Evolutionary conservation across 805 yeast genomes (phyloP).

Genomic region (Candida insectorum): DNA sequence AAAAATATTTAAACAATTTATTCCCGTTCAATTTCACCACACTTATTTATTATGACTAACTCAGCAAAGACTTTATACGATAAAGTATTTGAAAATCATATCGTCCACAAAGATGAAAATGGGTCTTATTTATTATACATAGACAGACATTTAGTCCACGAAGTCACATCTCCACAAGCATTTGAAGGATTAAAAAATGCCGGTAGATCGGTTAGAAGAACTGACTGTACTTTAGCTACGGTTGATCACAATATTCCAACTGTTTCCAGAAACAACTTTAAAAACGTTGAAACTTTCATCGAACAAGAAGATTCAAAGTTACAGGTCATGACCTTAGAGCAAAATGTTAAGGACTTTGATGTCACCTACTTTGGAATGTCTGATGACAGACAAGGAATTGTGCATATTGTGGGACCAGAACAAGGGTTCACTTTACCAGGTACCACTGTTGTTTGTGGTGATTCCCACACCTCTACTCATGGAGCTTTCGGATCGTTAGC

Average conservation of each 20-base stretch:
- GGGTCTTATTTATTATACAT: constrained; percentile 86
- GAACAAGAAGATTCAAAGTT: constrained; percentile 87
- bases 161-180: constrained; percentile 98
- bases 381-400: constrained; percentile 95
- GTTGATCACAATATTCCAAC: constrained; percentile 98
- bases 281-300: constrained; percentile 73
- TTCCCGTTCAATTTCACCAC: neutral
- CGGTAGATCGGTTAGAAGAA: constrained; percentile 84
- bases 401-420: constrained; percentile 98
- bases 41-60: constrained; percentile 11
- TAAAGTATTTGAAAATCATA: constrained; percentile 92
- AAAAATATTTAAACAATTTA: no score
- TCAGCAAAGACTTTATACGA: constrained; percentile 81
- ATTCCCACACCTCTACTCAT: constrained; percentile 97
- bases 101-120: constrained; percentile 84
- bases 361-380: constrained; percentile 93
- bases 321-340: constrained; percentile 89
- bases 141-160: constrained; percentile 97
- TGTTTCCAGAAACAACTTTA: constrained; percentile 73
- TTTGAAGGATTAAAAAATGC: constrained; percentile 93
- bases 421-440: constrained; percentile 99
- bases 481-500: constrained; percentile 98
- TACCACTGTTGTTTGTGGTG: constrained; percentile 98
- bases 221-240: constrained; percentile 90
- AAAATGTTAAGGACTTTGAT: constrained; percentile 85